Conservation (phyloP, 2,329 filamentous ascomycete species). For the Arthrobotrys iridis region DNA sequence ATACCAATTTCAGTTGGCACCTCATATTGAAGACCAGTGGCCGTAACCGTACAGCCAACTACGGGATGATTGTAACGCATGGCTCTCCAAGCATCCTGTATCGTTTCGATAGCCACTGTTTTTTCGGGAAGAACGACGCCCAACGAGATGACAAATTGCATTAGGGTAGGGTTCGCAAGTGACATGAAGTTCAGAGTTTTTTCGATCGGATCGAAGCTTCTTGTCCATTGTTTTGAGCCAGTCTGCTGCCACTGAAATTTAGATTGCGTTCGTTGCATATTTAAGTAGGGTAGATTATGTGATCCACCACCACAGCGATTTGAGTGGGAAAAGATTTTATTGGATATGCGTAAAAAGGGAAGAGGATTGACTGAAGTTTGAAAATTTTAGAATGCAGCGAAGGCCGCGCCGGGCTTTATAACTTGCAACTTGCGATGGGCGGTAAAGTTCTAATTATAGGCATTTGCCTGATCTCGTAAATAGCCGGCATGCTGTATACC, state of each 20-base stretch:
- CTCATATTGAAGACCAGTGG: neutral
- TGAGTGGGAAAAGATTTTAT: no score
- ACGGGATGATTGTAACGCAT: conserved; percentile 1
- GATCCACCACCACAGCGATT: no score
- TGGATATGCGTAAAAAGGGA: no score
- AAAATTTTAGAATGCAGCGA: no score
- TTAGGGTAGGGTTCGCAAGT: neutral
- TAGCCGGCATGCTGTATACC: no score
- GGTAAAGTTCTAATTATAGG: no score
- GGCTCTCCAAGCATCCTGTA: conserved; percentile 3
- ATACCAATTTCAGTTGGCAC: neutral
- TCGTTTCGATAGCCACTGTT: neutral
- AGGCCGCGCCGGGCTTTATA: no score
- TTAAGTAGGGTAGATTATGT: no score
- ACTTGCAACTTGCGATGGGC: no score
- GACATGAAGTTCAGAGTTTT: neutral
- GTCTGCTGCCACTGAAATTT: conserved; percentile 2
- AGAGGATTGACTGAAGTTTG: no score
- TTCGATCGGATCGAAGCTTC: neutral
- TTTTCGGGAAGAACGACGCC: neutral
- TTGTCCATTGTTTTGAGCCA: neutral
- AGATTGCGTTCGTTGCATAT: no score
- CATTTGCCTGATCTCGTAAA: no score
- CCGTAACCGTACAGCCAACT: conserved; percentile 6
- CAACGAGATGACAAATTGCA: neutral